These are phyloP conservation scores for Fusarium setosum DNA, from an alignment of 2,329 filamentous ascomycete genomes.

Conservation along the genomic window DNA sequence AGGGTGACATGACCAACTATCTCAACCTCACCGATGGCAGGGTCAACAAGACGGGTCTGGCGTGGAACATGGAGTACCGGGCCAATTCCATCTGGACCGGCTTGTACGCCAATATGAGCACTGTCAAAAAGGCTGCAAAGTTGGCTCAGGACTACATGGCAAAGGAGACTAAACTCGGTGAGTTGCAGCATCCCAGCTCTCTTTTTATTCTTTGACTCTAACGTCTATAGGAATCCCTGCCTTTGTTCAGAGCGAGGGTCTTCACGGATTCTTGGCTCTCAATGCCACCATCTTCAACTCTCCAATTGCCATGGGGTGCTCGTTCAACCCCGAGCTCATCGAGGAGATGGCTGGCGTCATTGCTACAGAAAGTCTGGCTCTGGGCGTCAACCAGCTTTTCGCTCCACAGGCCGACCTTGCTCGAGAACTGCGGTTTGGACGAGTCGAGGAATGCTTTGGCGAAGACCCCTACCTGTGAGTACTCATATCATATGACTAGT, in stretches of 20 bases:
- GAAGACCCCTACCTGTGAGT: slow-evolving; percentile 73
- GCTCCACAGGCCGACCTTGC: slow-evolving; percentile 78
- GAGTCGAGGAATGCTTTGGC: slow-evolving; percentile 79
- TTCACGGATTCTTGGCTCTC: slow-evolving; percentile 77
- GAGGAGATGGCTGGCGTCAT: slow-evolving; percentile 75
- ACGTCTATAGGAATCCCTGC: slow-evolving; percentile 70
- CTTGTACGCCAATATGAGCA: slow-evolving; percentile 71
- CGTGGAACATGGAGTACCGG: slow-evolving; percentile 72
- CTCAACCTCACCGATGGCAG: slow-evolving; percentile 73
- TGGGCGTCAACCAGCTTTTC: slow-evolving; percentile 80
- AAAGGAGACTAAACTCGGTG: slow-evolving; percentile 54
- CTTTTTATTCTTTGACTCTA: not conserved
- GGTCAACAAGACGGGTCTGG: slow-evolving; percentile 76
- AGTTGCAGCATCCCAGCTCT: slow-evolving; percentile 43
- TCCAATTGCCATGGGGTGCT: slow-evolving; percentile 77
- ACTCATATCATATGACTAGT: not conserved
- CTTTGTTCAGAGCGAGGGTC: slow-evolving; percentile 78
- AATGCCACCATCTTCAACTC: slow-evolving; percentile 86
- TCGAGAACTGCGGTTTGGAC: slow-evolving; percentile 76
- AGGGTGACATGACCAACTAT: slow-evolving; percentile 80
- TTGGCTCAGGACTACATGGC: slow-evolving; percentile 76
- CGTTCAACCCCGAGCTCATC: slow-evolving; percentile 74
- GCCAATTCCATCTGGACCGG: slow-evolving; percentile 81
- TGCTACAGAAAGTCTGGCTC: slow-evolving; percentile 71
- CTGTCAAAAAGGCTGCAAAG: slow-evolving; percentile 71